A percentile compares a stretch with the other conserved stretches of the same genome.
Evolutionary conservation across 1,284 basidiomycete genomes (phyloP).

Genomic region (Microbotryum scabiosae): DNA sequence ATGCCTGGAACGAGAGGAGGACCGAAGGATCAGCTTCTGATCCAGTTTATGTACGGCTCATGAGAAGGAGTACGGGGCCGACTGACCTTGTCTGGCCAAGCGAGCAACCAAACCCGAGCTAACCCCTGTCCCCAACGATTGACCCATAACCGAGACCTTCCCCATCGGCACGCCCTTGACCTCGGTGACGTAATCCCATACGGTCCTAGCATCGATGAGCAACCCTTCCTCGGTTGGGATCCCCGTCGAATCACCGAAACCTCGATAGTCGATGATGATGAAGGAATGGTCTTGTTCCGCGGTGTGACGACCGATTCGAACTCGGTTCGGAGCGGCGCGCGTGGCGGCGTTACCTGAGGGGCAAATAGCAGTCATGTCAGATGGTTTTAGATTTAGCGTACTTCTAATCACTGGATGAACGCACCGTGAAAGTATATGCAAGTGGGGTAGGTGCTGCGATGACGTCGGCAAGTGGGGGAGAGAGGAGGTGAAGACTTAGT

Average conservation of each 20-base stretch:
- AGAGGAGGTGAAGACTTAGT: not conserved
- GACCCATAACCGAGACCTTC: conserved; percentile 64
- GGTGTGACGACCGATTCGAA: conserved; percentile 40
- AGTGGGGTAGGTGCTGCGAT: conserved; percentile 50
- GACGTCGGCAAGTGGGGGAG: not conserved
- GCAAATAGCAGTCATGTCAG: too few relatives aligned
- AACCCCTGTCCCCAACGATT: conserved; percentile 75
- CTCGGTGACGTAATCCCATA: conserved; percentile 64
- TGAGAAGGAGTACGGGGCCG: conserved; percentile 20
- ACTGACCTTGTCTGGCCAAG: conserved; percentile 49
- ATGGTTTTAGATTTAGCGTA: too few relatives aligned
- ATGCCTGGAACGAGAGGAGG: conserved; percentile 22
- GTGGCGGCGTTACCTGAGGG: conserved; percentile 60
- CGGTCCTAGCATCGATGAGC: conserved; percentile 62
- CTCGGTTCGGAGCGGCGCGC: conserved; percentile 56
- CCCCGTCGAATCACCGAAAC: conserved; percentile 79
- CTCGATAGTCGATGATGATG: conserved; percentile 41
- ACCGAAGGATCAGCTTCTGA: not conserved
- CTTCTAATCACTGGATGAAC: too few relatives aligned
- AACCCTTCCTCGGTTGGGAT: conserved; percentile 66
- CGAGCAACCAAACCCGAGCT: conserved; percentile 54
- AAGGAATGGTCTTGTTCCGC: conserved; percentile 19
- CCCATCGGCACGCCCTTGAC: conserved; percentile 45
- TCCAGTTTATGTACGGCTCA: conserved; percentile 20
- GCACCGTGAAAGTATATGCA: conserved; percentile 77